These are phyloP conservation scores for Yarrowia sp. DNA, from an alignment of 805 yeast species.

Conservation along the genomic window DNA sequence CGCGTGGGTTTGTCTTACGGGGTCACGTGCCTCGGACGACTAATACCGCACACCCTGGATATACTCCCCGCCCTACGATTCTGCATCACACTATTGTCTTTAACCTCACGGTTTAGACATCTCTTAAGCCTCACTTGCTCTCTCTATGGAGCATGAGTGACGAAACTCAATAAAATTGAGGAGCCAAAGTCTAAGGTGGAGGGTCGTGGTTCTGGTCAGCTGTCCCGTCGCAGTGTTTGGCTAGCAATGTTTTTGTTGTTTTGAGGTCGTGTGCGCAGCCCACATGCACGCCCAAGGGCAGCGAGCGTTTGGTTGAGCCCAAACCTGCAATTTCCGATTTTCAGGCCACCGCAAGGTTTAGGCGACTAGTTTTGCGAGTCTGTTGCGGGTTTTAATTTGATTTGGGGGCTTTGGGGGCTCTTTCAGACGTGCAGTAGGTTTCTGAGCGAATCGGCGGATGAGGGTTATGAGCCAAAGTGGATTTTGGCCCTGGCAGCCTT, in stretches of 20 bases:
- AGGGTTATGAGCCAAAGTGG: background rate
- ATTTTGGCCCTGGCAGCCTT: too few relatives aligned
- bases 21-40: background rate
- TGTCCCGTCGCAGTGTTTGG: too few relatives aligned
- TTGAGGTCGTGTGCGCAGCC: constrained; percentile 13
- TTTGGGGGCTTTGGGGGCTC: background rate
- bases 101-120: constrained; percentile 19
- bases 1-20: background rate
- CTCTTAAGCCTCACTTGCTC: constrained; percentile 19
- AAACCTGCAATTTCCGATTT: constrained; percentile 10
- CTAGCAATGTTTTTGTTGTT: background rate
- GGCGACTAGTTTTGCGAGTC: background rate
- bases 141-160: background rate
- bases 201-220: too few relatives aligned
- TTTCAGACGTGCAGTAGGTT: background rate
- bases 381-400: constrained; percentile 11
- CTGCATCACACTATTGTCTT: background rate
- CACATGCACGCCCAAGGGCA: background rate
- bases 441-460: background rate
- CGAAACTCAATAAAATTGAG: background rate
- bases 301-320: background rate
- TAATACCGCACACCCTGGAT: background rate
- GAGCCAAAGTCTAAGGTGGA: too few relatives aligned
- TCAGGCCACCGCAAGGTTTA: constrained; percentile 16
- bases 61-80: constrained; percentile 4